phyloP scores from a whole-genome alignment of 1,284 basidiomycete genomes.

The Boletellus deceptivus region DNA sequence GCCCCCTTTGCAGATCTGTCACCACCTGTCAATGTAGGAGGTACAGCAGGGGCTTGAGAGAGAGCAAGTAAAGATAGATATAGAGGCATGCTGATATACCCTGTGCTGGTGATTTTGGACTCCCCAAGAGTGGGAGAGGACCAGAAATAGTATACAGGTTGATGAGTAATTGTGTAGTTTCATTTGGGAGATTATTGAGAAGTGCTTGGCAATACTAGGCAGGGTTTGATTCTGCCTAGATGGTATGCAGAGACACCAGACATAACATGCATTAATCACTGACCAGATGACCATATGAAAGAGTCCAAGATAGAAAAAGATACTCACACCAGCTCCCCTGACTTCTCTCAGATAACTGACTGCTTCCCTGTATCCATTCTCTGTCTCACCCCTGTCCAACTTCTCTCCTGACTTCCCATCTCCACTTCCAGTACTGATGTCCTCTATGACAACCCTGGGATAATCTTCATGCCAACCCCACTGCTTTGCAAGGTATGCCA shows the following conservation, averaged over 20 bases:
- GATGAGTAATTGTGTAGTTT: conserved; percentile 88
- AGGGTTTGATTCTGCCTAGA: conserved; percentile 77
- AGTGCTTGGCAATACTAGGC: conserved; percentile 83
- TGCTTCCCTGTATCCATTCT: conserved; percentile 65
- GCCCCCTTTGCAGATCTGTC: conserved; percentile 34
- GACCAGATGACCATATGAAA: neutral
- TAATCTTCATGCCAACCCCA: conserved; percentile 93
- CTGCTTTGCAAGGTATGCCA: conserved; percentile 89
- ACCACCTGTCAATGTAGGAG: conserved; percentile 38
- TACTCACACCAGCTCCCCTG: conserved; percentile 72
- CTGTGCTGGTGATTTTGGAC: conserved; percentile 23
- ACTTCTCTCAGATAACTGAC: conserved; percentile 77
- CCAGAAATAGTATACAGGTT: conserved; percentile 83
- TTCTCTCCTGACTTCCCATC: conserved; percentile 12
- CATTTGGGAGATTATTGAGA: conserved; percentile 77
- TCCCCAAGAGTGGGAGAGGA: conserved; percentile 36
- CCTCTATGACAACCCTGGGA: conserved; percentile 92
- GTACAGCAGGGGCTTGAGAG: conserved; percentile 49
- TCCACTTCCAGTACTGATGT: conserved; percentile 58
- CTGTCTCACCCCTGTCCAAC: conserved; percentile 20
- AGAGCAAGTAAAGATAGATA: conserved; percentile 80
- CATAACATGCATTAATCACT: neutral
- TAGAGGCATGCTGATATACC: conserved; percentile 49
- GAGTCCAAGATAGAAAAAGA: conserved; percentile 2
- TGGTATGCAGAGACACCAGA: neutral